A percentile compares a stretch with the other conserved stretches of the same genome.
These are phyloP conservation scores for Pythium rishiriense DNA, from an alignment of 352 stramenopile species.

Conservation along the genomic window DNA sequence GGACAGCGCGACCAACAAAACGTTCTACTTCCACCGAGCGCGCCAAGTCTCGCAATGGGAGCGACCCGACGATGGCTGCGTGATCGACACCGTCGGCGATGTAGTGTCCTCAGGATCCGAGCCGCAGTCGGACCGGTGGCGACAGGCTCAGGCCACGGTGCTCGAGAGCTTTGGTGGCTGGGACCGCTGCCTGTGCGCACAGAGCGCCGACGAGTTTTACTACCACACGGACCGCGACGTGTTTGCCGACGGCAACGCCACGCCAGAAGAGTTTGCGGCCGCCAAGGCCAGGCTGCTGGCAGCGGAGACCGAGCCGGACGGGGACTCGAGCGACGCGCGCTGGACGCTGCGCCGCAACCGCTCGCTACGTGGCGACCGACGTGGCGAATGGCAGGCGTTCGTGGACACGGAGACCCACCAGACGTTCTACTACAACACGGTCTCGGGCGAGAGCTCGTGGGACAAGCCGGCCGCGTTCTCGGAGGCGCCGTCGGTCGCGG, in stretches of 20 bases:
- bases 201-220: conserved; percentile 18
- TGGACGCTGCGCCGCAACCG: conserved; percentile 29
- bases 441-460: conserved; percentile 65
- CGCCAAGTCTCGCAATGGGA: conserved; percentile 48
- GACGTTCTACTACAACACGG: conserved; percentile 71
- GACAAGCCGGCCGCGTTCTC: conserved; percentile 26
- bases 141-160: conserved; percentile 10
- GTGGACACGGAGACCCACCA: conserved; percentile 55
- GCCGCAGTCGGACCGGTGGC: conserved; percentile 1
- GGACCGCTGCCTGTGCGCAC: conserved; percentile 12
- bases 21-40: conserved; percentile 51
- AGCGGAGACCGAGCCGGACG: not conserved
- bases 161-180: conserved; percentile 28
- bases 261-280: conserved; percentile 19
- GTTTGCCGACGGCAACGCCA: not conserved
- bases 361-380: conserved; percentile 29
- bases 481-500: not conserved
- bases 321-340: not conserved
- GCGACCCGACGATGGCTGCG: conserved; percentile 11
- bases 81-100: conserved; percentile 4
- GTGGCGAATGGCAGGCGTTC: conserved; percentile 54
- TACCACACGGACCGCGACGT: conserved; percentile 20
- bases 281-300: conserved; percentile 6
- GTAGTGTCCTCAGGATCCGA: not conserved
- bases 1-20: conserved; percentile 47